A percentile compares a stretch with the other conserved stretches of the same genome.
These are phyloP conservation scores for Clonostachys chloroleuca DNA, from an alignment of 2,329 filamentous ascomycete genomes.

Conservation along the genomic window DNA sequence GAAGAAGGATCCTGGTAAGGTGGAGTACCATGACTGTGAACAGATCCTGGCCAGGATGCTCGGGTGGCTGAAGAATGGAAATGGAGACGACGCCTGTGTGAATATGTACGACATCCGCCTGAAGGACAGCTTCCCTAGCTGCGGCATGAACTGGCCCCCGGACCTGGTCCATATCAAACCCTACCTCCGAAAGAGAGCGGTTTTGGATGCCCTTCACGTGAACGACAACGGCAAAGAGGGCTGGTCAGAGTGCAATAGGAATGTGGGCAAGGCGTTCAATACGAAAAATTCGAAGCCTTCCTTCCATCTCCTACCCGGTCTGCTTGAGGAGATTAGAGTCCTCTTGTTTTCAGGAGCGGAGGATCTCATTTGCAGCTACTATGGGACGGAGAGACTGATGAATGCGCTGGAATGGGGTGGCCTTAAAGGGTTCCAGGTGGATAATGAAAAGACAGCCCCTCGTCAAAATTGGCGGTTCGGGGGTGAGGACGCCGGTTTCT, in stretches of 20 bases:
- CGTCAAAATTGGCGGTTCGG: constrained; percentile 93
- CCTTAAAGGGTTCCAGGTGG: constrained; percentile 84
- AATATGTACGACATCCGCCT: constrained; percentile 98
- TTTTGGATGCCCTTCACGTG: constrained; percentile 76
- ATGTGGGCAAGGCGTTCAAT: constrained; percentile 69
- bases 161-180: constrained; percentile 75
- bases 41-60: constrained; percentile 71
- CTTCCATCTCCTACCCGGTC: constrained; percentile 67
- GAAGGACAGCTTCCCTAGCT: constrained; percentile 73
- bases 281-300: constrained; percentile 69
- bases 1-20: constrained; percentile 36
- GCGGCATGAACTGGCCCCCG: constrained; percentile 97
- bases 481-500: constrained; percentile 80
- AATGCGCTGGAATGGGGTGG: constrained; percentile 89
- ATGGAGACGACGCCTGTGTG: constrained; percentile 58
- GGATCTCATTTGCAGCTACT: constrained; percentile 95
- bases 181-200: constrained; percentile 80
- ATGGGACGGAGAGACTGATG: constrained; percentile 89
- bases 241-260: constrained; percentile 86
- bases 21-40: constrained; percentile 74
- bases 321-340: constrained; percentile 74
- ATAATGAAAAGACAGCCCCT: constrained; percentile 86
- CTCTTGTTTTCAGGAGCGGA: constrained; percentile 90
- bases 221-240: constrained; percentile 77
- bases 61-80: constrained; percentile 51